Evolutionary conservation across 75 land plant genomes (phyloP).

Genomic region (Azolla pinnata): DNA sequence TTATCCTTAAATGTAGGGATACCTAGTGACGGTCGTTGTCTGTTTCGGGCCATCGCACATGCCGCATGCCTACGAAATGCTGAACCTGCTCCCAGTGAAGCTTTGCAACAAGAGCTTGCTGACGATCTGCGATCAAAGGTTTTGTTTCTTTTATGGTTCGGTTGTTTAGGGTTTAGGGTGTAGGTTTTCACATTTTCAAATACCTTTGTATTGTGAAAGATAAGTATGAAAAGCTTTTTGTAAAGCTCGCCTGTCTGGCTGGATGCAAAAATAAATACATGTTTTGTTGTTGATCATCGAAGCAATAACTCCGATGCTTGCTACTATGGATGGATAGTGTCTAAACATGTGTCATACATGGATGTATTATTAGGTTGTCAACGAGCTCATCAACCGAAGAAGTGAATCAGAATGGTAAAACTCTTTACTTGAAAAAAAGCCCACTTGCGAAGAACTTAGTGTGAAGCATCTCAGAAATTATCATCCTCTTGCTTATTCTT

Average conservation of each 20-base stretch:
- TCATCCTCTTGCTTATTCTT: not conserved
- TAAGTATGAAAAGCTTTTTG: not conserved
- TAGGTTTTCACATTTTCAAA: not conserved
- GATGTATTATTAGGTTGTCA: conserved; percentile 19
- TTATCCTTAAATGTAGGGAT: conserved; percentile 11
- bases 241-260: not conserved
- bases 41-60: conserved; percentile 34
- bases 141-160: not conserved
- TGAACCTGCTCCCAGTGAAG: conserved; percentile 16
- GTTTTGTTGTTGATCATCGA: not conserved
- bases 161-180: not conserved
- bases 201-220: not conserved
- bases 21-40: conserved; percentile 37
- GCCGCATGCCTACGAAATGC: conserved; percentile 19
- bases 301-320: not conserved
- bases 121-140: conserved; percentile 28
- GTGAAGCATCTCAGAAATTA: not conserved
- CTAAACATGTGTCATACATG: conserved; percentile 3
- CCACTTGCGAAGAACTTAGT: not conserved
- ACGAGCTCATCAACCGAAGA: conserved; percentile 32
- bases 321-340: no score
- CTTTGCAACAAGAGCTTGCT: conserved; percentile 23
- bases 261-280: not conserved
- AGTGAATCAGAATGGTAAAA: conserved; percentile 26
- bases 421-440: not conserved